Evolutionary conservation across 768 basidiomycete genomes (phyloP).

Genomic region (Nidularia sp.): DNA sequence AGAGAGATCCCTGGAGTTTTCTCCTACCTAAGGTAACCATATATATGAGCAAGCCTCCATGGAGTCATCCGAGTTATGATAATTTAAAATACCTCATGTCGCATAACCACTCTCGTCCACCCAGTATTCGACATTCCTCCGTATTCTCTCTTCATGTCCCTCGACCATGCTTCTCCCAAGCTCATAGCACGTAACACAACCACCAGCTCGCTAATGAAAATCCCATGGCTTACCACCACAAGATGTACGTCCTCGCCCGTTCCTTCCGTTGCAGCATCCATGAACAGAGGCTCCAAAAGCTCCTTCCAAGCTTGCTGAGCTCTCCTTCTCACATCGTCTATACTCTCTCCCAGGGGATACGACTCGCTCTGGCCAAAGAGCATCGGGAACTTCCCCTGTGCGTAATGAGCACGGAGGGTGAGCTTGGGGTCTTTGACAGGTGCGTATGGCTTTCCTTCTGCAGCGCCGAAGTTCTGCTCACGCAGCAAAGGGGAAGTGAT

Average conservation of each 20-base stretch:
- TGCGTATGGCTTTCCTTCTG: conserved; percentile 58
- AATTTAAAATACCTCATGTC: not conserved
- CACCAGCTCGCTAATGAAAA: not conserved
- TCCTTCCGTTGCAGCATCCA: conserved; percentile 31
- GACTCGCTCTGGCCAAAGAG: conserved; percentile 38
- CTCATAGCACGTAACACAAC: not conserved
- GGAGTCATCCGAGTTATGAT: too few species aligned
- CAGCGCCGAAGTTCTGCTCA: conserved; percentile 69
- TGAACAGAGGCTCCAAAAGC: conserved; percentile 50
- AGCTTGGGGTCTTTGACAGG: conserved; percentile 21
- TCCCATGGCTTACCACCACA: not conserved
- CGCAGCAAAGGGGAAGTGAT: conserved; percentile 47
- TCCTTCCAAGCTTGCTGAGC: conserved; percentile 49
- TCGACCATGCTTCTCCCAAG: not conserved
- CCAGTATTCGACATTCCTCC: not conserved
- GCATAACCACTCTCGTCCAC: not conserved
- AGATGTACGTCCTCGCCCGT: conserved; percentile 30
- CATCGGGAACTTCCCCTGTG: conserved; percentile 49
- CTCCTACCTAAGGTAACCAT: too few species aligned
- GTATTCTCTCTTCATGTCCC: not conserved
- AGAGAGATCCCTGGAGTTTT: too few species aligned
- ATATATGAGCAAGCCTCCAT: too few species aligned
- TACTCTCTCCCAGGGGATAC: conserved; percentile 73
- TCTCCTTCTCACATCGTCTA: conserved; percentile 55
- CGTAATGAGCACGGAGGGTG: conserved; percentile 44